Evolutionary conservation across 495 filamentous ascomycete genomes (phyloP), one percentile per base, ranked within the genome.

Genomic region (Xylaria bambusicola): DNA sequence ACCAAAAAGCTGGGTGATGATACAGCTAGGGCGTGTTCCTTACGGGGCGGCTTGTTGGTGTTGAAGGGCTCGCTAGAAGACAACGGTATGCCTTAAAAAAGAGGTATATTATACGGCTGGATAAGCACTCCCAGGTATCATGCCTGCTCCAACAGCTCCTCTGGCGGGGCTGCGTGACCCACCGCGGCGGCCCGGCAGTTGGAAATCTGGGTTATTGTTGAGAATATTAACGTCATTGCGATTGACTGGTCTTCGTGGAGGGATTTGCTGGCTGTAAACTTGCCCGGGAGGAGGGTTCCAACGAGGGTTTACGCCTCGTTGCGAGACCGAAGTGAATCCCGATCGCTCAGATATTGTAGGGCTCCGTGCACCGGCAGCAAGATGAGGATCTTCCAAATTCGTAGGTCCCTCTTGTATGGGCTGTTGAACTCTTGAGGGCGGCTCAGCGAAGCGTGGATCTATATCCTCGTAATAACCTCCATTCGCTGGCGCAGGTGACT

Each of bases 391-490:
- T 58, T 92, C 88, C 49, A 77, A 82, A 66, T 67, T 62, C 51
- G 64, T 67, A 65, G 60, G 63, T 31, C 45, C 69, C 57, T 71
- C 73, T 52, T 55, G 73, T 36, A 52, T 60, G 50, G 66, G 47
- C 56, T 64, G 75, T 33, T 62, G 71, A 46, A 47, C 45, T 47
- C 55, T 63, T 56, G 66, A 56, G 57, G 69, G 56, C 56, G 72
- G 65, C 23, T 75, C 69, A 41, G 77, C 88, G 70, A 97, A 98
- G 40, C 87, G 88, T 21, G 94, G 94, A 56, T 95, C 92, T 18
- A 94, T 88, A 70, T 97, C 94, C 81, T 98, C 94, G 69, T 93
- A 96, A 73, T 97, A 97, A 57, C 48, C 82, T 71, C 44, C 67
- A 70, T 73, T 82, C 71, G 65, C 52, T 47, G 66, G 66, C 63